Percentiles rank a stretch among this genome's conserved stretches.
Conservation (phyloP, 2,329 filamentous ascomycete genomes). For the Graphilbum sp. region DNA sequence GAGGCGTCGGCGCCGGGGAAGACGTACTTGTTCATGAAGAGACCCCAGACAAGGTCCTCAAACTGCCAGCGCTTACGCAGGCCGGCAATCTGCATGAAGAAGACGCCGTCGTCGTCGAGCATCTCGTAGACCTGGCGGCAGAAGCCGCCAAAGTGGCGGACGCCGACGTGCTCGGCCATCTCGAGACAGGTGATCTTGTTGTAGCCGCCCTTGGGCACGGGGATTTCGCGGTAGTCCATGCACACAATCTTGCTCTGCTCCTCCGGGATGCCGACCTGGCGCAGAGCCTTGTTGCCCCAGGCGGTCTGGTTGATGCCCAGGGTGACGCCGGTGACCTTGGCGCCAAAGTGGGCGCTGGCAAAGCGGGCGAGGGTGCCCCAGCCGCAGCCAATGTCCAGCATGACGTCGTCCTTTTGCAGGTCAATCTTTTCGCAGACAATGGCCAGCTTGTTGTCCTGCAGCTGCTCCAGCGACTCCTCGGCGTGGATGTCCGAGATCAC, state of each 20-base stretch:
- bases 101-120: slow-evolving; percentile 89
- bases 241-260: slow-evolving; percentile 84
- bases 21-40: slow-evolving; percentile 99
- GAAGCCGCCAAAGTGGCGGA: slow-evolving; percentile 72
- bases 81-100: slow-evolving; percentile 92
- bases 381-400: slow-evolving; percentile 93
- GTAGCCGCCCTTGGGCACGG: slow-evolving; percentile 60
- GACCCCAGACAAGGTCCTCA: slow-evolving; percentile 92
- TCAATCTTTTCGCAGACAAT: slow-evolving; percentile 93
- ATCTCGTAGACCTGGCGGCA: slow-evolving; percentile 80
- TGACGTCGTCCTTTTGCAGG: slow-evolving; percentile 59
- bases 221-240: slow-evolving; percentile 94
- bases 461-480: slow-evolving; percentile 84
- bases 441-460: slow-evolving; percentile 95
- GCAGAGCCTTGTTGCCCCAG: slow-evolving; percentile 85
- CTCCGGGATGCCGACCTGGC: slow-evolving; percentile 66
- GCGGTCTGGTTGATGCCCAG: slow-evolving; percentile 92
- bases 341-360: slow-evolving; percentile 82
- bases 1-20: slow-evolving; percentile 96
- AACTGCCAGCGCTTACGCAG: slow-evolving; percentile 94
- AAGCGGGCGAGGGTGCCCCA: slow-evolving; percentile 95
- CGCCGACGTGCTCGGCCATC: slow-evolving; percentile 97
- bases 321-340: slow-evolving; percentile 70
- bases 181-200: slow-evolving; percentile 95
- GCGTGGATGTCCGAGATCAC: slow-evolving; percentile 74